Evolutionary conservation across 345 rosid genomes (phyloP), one percentile per base, ranked within the genome.

Genomic region (Eutrema heterophyllum): DNA sequence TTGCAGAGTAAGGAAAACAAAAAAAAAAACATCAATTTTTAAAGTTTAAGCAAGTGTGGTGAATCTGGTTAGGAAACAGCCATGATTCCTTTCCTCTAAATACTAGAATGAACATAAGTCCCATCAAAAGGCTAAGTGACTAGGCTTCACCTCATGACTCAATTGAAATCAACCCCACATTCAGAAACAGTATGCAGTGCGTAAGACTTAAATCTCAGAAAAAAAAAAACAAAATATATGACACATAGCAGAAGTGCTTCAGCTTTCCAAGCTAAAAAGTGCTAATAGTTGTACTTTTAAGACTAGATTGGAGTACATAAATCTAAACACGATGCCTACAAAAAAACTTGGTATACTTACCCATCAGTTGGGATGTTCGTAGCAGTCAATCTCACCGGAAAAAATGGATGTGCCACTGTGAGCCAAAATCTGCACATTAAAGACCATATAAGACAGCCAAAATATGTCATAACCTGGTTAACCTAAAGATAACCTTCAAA

Each of bases 311-410:
- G 45, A 45, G 26, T 13, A 59, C 54, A 74, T 3, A 67, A 49
- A 35, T n/a, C 57, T 15, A 11, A 36, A 30, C 2, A 53, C 5
- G 15, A 57, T 15, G 15, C 30, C 30, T n/a, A 64, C 54, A 18
- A 57, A 21, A 35, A 33, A 29, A 33, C 38, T 62, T 5, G 18
- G 52, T 68, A 44, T 51, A 73, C 97, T 82, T 73, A 94, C 98
- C 92, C 97, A 76, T 95, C 99, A 53, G 90, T 57, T 46, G 93
- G 94, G 77, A 83, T 68, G 73, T 38, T 84, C 5, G 88, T 68
- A 41, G 82, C 21, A 67, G 79, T 61, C 83, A 90, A 68, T 87
- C 83, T 88, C 70, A 81, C 90, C 43, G 99, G 88, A 73, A 44
- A 59, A 33, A 92, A 73, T 39, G 91, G 96, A 77, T 88, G 86